Evolutionary conservation across 306 rosid genomes (phyloP).

Genomic region (Begonia masoniana): DNA sequence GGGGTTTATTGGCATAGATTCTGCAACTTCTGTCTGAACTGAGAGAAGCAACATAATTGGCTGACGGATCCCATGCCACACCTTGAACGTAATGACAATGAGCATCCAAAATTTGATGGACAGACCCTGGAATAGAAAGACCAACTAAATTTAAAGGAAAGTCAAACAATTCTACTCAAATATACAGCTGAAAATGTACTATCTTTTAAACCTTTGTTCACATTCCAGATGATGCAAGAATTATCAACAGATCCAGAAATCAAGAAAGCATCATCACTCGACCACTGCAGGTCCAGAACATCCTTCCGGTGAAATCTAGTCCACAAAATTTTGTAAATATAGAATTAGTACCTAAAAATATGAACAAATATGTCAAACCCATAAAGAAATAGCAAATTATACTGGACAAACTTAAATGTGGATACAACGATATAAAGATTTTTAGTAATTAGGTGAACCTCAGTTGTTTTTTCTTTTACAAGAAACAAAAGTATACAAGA

Average conservation of each 20-base stretch:
- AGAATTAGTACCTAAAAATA: constrained; percentile 6
- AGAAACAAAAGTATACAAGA: no score
- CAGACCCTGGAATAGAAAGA: constrained; percentile 47
- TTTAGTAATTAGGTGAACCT: no score
- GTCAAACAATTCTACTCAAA: constrained; percentile 10
- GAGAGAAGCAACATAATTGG: constrained; percentile 65
- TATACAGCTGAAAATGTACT: constrained; percentile 1
- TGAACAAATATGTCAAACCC: no score
- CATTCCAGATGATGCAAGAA: constrained; percentile 91
- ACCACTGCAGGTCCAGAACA: constrained; percentile 86
- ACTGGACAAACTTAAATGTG: not conserved
- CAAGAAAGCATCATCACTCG: constrained; percentile 50
- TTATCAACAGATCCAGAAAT: constrained; percentile 94
- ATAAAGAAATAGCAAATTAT: not conserved
- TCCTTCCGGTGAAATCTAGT: constrained; percentile 82
- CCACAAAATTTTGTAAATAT: constrained; percentile 18
- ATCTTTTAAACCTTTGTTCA: constrained; percentile 49
- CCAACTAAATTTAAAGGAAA: constrained; percentile 7
- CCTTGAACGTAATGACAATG: constrained; percentile 97
- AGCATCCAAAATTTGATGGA: constrained; percentile 69
- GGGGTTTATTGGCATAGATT: constrained; percentile 60
- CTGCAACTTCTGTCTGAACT: constrained; percentile 95
- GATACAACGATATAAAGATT: not conserved
- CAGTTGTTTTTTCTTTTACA: no score
- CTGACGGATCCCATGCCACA: constrained; percentile 90